phyloP scores from a whole-genome alignment of 2,329 filamentous ascomycete species.

The Hymenoscyphus fructigenus region DNA sequence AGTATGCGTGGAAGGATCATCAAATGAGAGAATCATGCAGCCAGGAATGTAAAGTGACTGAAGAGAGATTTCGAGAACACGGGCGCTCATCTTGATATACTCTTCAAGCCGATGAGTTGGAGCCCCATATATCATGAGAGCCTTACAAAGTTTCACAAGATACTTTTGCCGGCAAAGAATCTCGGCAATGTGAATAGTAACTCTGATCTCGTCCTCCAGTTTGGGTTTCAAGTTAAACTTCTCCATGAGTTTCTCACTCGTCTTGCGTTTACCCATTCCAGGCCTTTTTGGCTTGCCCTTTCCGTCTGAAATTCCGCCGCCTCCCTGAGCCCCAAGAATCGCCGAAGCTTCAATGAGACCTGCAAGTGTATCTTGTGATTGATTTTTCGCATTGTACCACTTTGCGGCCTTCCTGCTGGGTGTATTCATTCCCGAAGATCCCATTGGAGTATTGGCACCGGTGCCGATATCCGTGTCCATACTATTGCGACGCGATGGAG shows the following conservation, averaged over 20 bases:
- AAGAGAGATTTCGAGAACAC: slow-evolving; percentile 84
- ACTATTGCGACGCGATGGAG: slow-evolving; percentile 30
- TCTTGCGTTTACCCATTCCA: slow-evolving; percentile 30
- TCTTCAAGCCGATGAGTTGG: slow-evolving; percentile 90
- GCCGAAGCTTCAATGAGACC: slow-evolving; percentile 55
- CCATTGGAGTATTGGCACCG: slow-evolving; percentile 36
- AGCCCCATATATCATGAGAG: slow-evolving; percentile 86
- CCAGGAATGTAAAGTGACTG: slow-evolving; percentile 89
- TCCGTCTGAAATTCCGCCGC: slow-evolving; percentile 39
- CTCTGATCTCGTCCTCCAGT: slow-evolving; percentile 41
- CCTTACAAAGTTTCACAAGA: slow-evolving; percentile 78
- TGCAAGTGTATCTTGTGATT: slow-evolving; percentile 48
- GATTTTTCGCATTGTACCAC: slow-evolving; percentile 41
- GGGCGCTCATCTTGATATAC: slow-evolving; percentile 85
- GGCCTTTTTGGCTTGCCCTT: slow-evolving; percentile 23
- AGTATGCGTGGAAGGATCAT: slow-evolving; percentile 69
- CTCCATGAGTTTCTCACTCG: slow-evolving; percentile 29
- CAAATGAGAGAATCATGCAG: slow-evolving; percentile 94
- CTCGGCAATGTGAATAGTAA: slow-evolving; percentile 60
- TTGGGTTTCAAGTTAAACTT: slow-evolving; percentile 28
- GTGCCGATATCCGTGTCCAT: slow-evolving; percentile 23
- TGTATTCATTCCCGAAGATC: slow-evolving; percentile 42
- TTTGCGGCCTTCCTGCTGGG: slow-evolving; percentile 32
- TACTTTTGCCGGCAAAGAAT: slow-evolving; percentile 81
- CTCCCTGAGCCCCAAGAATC: slow-evolving; percentile 50